Evolutionary conservation across 2,329 filamentous ascomycete species (phyloP).

Genomic region (Apiospora phragmitis): DNA sequence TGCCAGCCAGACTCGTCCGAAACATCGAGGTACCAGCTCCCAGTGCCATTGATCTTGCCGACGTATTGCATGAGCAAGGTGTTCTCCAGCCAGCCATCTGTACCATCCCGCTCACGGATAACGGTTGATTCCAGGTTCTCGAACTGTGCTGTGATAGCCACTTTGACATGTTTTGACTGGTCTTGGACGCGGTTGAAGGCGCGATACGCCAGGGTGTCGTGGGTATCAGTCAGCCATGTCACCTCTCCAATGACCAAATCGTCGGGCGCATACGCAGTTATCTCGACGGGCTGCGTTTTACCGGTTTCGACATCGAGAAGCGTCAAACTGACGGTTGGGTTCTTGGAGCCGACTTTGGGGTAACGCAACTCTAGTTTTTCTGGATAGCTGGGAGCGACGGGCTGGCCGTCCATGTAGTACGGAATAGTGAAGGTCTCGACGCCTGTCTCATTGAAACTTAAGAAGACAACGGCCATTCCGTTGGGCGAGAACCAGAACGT

Average conservation of each 20-base stretch:
- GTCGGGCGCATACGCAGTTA: conserved; percentile 59
- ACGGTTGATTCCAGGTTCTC: conserved; percentile 37
- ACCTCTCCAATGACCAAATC: conserved; percentile 69
- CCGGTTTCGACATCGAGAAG: conserved; percentile 53
- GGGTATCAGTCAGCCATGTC: conserved; percentile 63
- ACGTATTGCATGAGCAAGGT: conserved; percentile 56
- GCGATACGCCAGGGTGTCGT: conserved; percentile 63
- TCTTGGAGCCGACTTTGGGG: conserved; percentile 68
- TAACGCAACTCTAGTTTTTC: conserved; percentile 64
- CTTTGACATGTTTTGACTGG: conserved; percentile 59
- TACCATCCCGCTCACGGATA: conserved; percentile 58
- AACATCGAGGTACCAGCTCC: conserved; percentile 63
- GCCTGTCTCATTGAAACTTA: conserved; percentile 64
- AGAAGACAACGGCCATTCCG: conserved; percentile 52
- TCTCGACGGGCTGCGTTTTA: conserved; percentile 45
- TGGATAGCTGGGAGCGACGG: conserved; percentile 58
- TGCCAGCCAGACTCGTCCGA: conserved; percentile 66
- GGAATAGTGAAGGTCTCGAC: conserved; percentile 66
- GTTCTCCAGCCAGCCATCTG: conserved; percentile 64
- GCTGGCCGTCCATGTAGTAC: conserved; percentile 56
- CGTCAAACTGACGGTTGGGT: conserved; percentile 62
- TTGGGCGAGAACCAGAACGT: conserved; percentile 60
- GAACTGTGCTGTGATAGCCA: conserved; percentile 48
- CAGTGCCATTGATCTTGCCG: conserved; percentile 41
- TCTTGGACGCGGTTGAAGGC: conserved; percentile 71